Conservation (phyloP, 2,329 filamentous ascomycete genomes). For the Penicillium thymicola region DNA sequence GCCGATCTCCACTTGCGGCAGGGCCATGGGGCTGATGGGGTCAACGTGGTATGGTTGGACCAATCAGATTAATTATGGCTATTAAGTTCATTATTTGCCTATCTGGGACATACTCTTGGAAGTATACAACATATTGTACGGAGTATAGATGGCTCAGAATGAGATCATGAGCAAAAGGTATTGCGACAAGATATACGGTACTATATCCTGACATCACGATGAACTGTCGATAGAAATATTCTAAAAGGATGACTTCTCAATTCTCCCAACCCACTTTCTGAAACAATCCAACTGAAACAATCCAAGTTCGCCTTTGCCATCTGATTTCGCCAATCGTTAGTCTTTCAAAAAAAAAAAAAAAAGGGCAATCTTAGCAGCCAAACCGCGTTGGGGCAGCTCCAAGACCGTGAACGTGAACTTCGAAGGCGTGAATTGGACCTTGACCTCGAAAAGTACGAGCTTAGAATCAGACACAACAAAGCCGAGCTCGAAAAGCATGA, state of each 20-base stretch:
- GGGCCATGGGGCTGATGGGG: background rate
- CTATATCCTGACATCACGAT: background rate
- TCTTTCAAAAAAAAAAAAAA: background rate
- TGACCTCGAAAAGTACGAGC: background rate
- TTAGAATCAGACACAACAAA: background rate
- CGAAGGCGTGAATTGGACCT: background rate
- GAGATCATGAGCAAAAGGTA: background rate
- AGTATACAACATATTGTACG: no score
- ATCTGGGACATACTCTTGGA: background rate
- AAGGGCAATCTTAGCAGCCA: background rate
- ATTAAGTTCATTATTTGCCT: background rate
- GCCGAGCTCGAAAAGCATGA: background rate
- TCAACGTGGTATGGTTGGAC: background rate
- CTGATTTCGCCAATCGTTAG: background rate
- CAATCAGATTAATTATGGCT: background rate
- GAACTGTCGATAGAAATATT: background rate
- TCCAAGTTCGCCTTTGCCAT: background rate
- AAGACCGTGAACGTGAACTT: background rate
- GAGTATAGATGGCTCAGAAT: background rate
- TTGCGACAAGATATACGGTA: no score
- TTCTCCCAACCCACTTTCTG: background rate
- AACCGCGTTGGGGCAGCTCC: background rate
- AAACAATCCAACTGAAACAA: background rate
- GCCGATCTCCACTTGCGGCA: conserved; percentile 1
- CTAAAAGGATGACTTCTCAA: background rate